A percentile compares a stretch with the other conserved stretches of the same genome.
These are phyloP conservation scores for Lodderomyces jiufengensis DNA, from an alignment of 1,139 yeast genomes.

Conservation along the genomic window DNA sequence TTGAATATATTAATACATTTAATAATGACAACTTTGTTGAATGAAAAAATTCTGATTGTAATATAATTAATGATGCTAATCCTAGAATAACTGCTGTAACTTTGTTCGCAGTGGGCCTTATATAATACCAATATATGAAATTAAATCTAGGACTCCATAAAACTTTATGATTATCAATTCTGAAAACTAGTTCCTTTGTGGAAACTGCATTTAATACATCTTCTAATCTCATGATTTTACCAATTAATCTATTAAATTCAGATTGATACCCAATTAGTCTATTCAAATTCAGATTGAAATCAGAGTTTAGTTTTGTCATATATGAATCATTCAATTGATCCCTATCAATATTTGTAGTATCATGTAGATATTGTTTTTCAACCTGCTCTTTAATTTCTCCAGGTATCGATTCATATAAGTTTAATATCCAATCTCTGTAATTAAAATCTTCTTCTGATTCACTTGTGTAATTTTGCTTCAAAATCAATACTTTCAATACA, in stretches of 20 bases:
- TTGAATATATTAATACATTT: constrained; percentile 40
- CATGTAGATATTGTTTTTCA: constrained; percentile 29
- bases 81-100: constrained; percentile 37
- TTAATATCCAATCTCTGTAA: constrained; percentile 42
- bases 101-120: constrained; percentile 47
- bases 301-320: constrained; percentile 34
- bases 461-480: constrained; percentile 36
- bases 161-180: constrained; percentile 19
- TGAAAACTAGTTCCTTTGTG: constrained; percentile 30
- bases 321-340: constrained; percentile 35
- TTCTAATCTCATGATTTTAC: constrained; percentile 36
- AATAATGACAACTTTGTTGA: constrained; percentile 64
- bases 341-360: constrained; percentile 23
- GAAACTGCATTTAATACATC: constrained; percentile 37
- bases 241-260: constrained; percentile 36
- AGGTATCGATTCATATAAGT: constrained; percentile 32
- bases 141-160: constrained; percentile 22
- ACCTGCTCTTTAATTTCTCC: constrained; percentile 32
- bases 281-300: constrained; percentile 36
- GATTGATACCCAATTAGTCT: constrained; percentile 41
- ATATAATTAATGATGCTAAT: constrained; percentile 45
- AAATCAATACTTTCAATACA: constrained; percentile 55
- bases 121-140: constrained; percentile 34
- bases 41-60: constrained; percentile 74
- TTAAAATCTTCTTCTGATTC: constrained; percentile 28